phyloP scores from a whole-genome alignment of 805 yeast genomes.

The Starmerella floris region DNA sequence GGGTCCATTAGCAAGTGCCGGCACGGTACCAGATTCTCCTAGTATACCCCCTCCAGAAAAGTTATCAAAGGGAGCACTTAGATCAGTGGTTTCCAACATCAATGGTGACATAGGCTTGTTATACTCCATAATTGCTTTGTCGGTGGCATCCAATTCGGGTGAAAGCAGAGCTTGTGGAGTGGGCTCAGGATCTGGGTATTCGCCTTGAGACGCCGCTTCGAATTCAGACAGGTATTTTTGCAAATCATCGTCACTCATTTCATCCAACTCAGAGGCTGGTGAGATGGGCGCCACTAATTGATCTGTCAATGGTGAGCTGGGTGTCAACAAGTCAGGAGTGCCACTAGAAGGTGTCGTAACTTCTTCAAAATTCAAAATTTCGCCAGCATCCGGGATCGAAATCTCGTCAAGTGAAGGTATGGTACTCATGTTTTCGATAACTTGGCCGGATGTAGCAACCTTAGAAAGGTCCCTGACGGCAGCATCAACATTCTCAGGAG shows the following conservation, averaged over 20 bases:
- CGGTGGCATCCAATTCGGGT: slow-evolving; percentile 1
- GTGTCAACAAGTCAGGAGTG: not conserved
- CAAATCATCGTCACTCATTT: slow-evolving; percentile 10
- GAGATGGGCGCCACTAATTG: not conserved
- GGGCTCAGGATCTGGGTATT: not conserved
- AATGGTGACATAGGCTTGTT: not conserved
- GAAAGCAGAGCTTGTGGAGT: not conserved
- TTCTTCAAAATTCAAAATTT: not conserved
- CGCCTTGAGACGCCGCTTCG: slow-evolving; percentile 6
- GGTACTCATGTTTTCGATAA: too few species aligned
- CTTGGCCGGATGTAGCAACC: too few species aligned
- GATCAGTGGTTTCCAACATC: not conserved
- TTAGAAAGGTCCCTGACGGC: too few species aligned
- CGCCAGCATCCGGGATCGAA: not conserved
- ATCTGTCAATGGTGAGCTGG: not conserved
- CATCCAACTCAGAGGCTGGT: not conserved
- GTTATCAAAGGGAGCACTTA: not conserved
- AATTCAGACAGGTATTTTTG: slow-evolving; percentile 7
- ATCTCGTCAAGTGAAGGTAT: not conserved
- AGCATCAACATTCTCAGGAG: too few species aligned
- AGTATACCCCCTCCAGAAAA: too few species aligned
- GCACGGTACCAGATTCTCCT: too few species aligned
- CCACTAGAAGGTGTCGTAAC: not conserved
- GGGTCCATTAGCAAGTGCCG: too few species aligned
- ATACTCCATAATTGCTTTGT: too few species aligned